Evolutionary conservation across 257 asterid genomes (phyloP).

Genomic region (Ophiorrhiza pumila): DNA sequence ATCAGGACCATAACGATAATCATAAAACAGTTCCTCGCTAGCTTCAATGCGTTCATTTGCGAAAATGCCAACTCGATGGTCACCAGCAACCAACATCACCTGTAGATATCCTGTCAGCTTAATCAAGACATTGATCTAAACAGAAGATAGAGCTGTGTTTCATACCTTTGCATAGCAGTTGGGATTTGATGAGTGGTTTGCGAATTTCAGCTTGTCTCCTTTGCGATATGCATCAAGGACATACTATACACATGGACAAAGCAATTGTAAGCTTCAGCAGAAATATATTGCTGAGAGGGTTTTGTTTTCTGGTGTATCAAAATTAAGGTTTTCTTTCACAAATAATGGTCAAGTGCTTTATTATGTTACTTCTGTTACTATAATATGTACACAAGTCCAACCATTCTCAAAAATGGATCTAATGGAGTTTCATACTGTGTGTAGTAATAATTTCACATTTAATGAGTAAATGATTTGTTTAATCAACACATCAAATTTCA

Average conservation of each 20-base stretch:
- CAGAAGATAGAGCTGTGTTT: slow-evolving; percentile 11
- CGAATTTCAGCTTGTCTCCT: slow-evolving; percentile 96
- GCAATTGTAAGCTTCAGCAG: background rate
- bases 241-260: slow-evolving; percentile 46
- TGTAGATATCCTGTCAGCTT: slow-evolving; percentile 26
- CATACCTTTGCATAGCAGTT: slow-evolving; percentile 96
- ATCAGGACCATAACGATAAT: slow-evolving; percentile 90
- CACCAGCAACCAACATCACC: slow-evolving; percentile 95
- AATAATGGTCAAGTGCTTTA: too few species aligned
- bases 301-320: background rate
- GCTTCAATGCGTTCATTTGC: slow-evolving; percentile 84
- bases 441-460: background rate
- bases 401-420: background rate
- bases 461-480: background rate
- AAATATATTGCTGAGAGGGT: background rate
- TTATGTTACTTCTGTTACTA: background rate
- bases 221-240: slow-evolving; percentile 95
- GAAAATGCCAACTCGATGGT: slow-evolving; percentile 95
- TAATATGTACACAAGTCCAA: background rate
- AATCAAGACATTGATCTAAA: background rate
- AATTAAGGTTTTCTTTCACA: too few species aligned
- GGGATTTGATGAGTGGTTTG: slow-evolving; percentile 92
- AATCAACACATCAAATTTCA: background rate
- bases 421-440: too few species aligned
- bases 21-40: slow-evolving; percentile 88